A percentile compares a stretch with the other conserved stretches of the same genome.
phyloP scores from a whole-genome alignment of 2,329 filamentous ascomycete species.

The Ampelomyces quisqualis region DNA sequence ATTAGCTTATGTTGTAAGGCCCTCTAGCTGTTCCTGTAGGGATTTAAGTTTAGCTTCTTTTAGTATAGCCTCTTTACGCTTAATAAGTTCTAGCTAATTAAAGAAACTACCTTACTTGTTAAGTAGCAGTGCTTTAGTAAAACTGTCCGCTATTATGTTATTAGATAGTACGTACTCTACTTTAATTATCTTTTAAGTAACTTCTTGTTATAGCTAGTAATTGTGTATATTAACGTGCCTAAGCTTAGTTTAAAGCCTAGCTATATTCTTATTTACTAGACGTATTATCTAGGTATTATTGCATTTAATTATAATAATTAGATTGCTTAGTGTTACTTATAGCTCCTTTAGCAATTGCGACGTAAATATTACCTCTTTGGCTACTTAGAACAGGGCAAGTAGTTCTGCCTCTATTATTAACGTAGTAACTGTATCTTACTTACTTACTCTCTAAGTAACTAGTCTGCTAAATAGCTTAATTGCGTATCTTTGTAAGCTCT shows the following conservation, averaged over 20 bases:
- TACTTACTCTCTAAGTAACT: not conserved
- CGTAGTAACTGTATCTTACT: constrained; percentile 1
- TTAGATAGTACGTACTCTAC: not conserved
- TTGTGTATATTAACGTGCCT: constrained; percentile 6
- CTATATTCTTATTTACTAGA: not conserved
- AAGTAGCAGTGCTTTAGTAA: constrained; percentile 3
- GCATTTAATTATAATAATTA: constrained; percentile 3
- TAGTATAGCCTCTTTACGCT: not conserved
- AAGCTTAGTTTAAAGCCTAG: not conserved
- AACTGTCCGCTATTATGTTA: constrained; percentile 4
- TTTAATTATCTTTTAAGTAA: not conserved
- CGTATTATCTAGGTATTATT: constrained; percentile 5
- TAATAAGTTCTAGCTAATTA: not conserved
- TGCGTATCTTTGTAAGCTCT: constrained; percentile 2
- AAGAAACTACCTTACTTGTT: constrained; percentile 2
- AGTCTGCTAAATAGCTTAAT: not conserved
- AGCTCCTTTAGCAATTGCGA: constrained; percentile 1
- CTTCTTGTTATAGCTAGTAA: constrained; percentile 5
- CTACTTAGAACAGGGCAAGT: constrained; percentile 4
- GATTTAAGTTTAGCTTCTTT: not conserved
- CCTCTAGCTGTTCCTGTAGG: not conserved
- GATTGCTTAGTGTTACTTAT: not conserved
- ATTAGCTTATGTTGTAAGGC: too few species aligned
- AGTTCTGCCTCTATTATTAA: constrained; percentile 11
- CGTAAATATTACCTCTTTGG: not conserved